Percentiles rank a stretch among this genome's conserved stretches.
Evolutionary conservation across 2,329 filamentous ascomycete species (phyloP).

Genomic region (Chrysoporthe deuterocubensis): DNA sequence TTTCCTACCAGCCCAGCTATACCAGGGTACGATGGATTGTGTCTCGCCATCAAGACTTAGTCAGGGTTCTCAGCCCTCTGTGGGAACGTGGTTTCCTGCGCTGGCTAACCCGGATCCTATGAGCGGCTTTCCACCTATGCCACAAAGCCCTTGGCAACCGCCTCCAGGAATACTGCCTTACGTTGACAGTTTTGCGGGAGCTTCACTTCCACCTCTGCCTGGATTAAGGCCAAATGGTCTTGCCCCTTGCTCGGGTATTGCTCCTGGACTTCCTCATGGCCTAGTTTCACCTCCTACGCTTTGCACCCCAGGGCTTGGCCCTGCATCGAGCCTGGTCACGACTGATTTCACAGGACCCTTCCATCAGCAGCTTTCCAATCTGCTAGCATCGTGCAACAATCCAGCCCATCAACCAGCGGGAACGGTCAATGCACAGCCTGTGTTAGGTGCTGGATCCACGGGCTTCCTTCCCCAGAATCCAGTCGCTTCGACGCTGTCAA

Average conservation of each 20-base stretch:
- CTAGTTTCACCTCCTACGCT: background rate
- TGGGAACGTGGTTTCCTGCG: slow-evolving; percentile 1
- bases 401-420: slow-evolving; percentile 16
- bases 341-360: slow-evolving; percentile 7
- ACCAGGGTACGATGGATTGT: background rate
- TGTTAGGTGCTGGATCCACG: background rate
- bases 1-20: background rate
- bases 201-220: slow-evolving; percentile 5
- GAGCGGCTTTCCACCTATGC: background rate
- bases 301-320: background rate
- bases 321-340: background rate
- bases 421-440: background rate
- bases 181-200: background rate
- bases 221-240: background rate
- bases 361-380: slow-evolving; percentile 17
- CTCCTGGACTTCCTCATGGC: background rate
- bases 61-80: slow-evolving; percentile 1
- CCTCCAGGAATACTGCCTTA: slow-evolving; percentile 1
- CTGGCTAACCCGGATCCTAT: slow-evolving; percentile 7
- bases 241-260: background rate
- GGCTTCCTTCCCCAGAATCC: background rate
- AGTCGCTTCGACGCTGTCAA: background rate
- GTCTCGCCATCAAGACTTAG: background rate
- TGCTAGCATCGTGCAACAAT: slow-evolving; percentile 21
- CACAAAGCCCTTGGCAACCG: background rate